Conservation (phyloP, 1,284 basidiomycete species). For the Cronartium quercuum region DNA sequence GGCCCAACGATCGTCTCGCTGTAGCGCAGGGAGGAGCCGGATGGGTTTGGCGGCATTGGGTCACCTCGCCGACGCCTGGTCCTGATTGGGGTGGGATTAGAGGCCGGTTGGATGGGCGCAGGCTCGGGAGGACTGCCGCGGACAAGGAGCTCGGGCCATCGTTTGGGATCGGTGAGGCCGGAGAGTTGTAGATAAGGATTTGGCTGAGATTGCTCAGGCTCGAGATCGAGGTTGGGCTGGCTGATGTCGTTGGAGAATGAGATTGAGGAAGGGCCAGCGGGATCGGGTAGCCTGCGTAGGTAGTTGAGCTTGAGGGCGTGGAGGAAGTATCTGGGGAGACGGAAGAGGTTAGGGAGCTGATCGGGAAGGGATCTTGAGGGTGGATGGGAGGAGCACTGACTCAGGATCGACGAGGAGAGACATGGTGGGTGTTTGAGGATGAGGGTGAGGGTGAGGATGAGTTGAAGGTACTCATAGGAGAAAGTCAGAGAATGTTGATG, state of each 20-base stretch:
- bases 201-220: slow-evolving; percentile 56
- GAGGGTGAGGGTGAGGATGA: neutral
- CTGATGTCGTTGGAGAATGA: slow-evolving; percentile 58
- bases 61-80: slow-evolving; percentile 22
- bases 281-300: slow-evolving; percentile 77
- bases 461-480: neutral
- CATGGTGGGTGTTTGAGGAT: slow-evolving; percentile 5
- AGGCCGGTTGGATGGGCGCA: slow-evolving; percentile 48
- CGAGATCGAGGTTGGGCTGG: neutral
- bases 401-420: slow-evolving; percentile 32
- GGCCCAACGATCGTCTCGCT: slow-evolving; percentile 74
- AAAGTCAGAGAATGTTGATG: neutral
- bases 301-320: slow-evolving; percentile 77
- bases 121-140: slow-evolving; percentile 59
- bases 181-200: slow-evolving; percentile 76
- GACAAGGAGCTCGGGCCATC: slow-evolving; percentile 73
- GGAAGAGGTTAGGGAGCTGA: neutral
- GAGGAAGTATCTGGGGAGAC: slow-evolving; percentile 64
- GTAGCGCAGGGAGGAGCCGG: slow-evolving; percentile 63
- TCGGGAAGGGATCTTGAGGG: no score
- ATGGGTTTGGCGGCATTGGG: slow-evolving; percentile 40
- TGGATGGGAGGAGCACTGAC: neutral
- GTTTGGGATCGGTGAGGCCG: slow-evolving; percentile 65
- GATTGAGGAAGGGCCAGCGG: slow-evolving; percentile 70
- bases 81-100: slow-evolving; percentile 42